Evolutionary conservation across 2,329 filamentous ascomycete species (phyloP).

Genomic region (Colletotrichum incanum): DNA sequence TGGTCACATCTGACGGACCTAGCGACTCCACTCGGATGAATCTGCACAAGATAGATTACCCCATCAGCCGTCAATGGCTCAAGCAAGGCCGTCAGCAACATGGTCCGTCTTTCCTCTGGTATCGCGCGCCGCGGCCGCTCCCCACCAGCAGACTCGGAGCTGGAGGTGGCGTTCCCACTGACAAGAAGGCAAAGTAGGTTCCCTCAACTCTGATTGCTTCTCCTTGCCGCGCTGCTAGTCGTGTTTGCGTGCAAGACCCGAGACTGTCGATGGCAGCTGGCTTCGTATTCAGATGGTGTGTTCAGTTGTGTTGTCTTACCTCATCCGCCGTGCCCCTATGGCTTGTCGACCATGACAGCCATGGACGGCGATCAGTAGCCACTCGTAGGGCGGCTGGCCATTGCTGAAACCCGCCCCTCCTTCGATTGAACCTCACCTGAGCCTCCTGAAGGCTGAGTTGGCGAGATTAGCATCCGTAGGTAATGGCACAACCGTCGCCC

Average conservation of each 20-base stretch:
- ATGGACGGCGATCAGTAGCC: conserved; percentile 37
- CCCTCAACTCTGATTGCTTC: conserved; percentile 28
- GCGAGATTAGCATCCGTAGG: conserved; percentile 21
- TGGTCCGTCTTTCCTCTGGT: not conserved
- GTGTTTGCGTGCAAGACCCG: not conserved
- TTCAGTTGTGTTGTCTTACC: conserved; percentile 30
- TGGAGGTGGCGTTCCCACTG: conserved; percentile 10
- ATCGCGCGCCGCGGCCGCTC: conserved; percentile 13
- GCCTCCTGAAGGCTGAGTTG: conserved; percentile 36
- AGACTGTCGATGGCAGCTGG: not conserved
- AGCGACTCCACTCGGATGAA: conserved; percentile 38
- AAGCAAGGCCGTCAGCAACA: conserved; percentile 1
- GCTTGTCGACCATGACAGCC: conserved; percentile 24
- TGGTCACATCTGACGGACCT: conserved; percentile 27
- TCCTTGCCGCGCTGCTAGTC: conserved; percentile 26
- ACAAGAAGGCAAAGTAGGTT: not conserved
- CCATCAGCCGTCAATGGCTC: conserved; percentile 29
- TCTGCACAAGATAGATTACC: conserved; percentile 38
- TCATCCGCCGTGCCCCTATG: conserved; percentile 4
- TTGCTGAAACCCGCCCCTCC: conserved; percentile 35
- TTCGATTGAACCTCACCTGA: conserved; percentile 22
- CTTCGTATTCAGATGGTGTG: conserved; percentile 27
- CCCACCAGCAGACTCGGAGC: conserved; percentile 8
- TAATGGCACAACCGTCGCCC: not conserved
- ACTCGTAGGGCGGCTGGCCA: conserved; percentile 36